A percentile compares a stretch with the other conserved stretches of the same genome.
phyloP scores from a whole-genome alignment of 2,329 filamentous ascomycete genomes.

The Cryphonectria carpinicola region DNA sequence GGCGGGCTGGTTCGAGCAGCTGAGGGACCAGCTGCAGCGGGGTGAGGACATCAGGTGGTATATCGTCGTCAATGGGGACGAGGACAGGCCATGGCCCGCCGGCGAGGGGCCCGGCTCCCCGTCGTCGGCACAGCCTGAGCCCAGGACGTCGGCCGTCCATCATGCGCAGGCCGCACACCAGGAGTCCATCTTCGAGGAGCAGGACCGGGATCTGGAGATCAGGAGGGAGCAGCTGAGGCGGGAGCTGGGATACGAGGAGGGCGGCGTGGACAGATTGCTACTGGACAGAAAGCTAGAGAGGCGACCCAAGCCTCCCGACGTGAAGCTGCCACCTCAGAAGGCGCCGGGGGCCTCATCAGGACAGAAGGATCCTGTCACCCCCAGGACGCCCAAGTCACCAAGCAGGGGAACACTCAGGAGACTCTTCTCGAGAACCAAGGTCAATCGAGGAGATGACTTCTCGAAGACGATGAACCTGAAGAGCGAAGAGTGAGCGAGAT shows the following conservation, averaged over 20 bases:
- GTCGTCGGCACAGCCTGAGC: slow-evolving; percentile 10
- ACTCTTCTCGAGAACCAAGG: slow-evolving; percentile 39
- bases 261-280: slow-evolving; percentile 13
- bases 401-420: slow-evolving; percentile 33
- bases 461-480: too few relatives aligned
- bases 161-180: slow-evolving; percentile 35
- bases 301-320: slow-evolving; percentile 4
- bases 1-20: slow-evolving; percentile 57
- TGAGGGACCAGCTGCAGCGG: slow-evolving; percentile 61
- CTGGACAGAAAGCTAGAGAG: slow-evolving; percentile 19
- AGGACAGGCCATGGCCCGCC: slow-evolving; percentile 53
- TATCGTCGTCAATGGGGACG: slow-evolving; percentile 65
- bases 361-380: slow-evolving; percentile 31
- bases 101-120: slow-evolving; percentile 27
- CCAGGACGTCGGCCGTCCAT: slow-evolving; percentile 30
- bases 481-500: background rate
- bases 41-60: slow-evolving; percentile 64
- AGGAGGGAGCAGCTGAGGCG: slow-evolving; percentile 29
- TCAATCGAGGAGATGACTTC: background rate
- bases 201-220: slow-evolving; percentile 31
- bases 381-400: slow-evolving; percentile 43
- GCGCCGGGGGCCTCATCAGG: background rate
- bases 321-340: slow-evolving; percentile 8
- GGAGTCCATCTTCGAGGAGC: slow-evolving; percentile 33
- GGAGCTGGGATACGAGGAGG: slow-evolving; percentile 24